Evolutionary conservation across 169 alveolate species (phyloP), one percentile per base, ranked within the genome.

Genomic region (Plasmodium reichenowi): DNA sequence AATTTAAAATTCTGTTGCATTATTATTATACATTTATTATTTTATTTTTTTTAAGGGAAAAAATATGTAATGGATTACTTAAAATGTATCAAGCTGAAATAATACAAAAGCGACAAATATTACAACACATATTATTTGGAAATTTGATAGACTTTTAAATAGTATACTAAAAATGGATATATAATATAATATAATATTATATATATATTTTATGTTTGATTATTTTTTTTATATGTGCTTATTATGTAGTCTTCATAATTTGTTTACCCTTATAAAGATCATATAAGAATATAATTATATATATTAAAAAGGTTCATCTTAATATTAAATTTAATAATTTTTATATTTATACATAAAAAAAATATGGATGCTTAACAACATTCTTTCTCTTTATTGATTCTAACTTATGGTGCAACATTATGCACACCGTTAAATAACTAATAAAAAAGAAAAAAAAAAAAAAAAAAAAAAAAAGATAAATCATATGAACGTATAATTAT

Each of bases 1-100:
- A 64, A 22, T 29, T 9, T 8, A 64, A 29, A 22, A 12, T 64
- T 24, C 12, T 26, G 13, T 26, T 74, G 20, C 75, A 66, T 64
- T 86, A 32, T 66, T 88, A 8, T 26, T 88, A 9, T 56, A 73
- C 3, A 94, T 95, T 43, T 93, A 87, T 72, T 95, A 97, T 38
- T 74, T 22, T 24, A 43, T 58, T 76, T 48, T 58, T 59, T 17
- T 48, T 24, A 29, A 76, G 89, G 99, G 96, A 93, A 54, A 97
- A 97, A 91, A 88, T 93, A 26, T 68, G 92, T 63, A 72, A 95
- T 63, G 99, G 99, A 20, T 87, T 97, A 93, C 93, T 97, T 68
- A 97, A 97, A 91, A 97, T 97, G 99, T 97, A 95, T 74, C 92
- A 93, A 71, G 98, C 97, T 59, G 98, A 97, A 91, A 98, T 97